These are phyloP conservation scores for Tolypocladium pustulatum DNA, from an alignment of 2,329 filamentous ascomycete genomes.

Conservation along the genomic window DNA sequence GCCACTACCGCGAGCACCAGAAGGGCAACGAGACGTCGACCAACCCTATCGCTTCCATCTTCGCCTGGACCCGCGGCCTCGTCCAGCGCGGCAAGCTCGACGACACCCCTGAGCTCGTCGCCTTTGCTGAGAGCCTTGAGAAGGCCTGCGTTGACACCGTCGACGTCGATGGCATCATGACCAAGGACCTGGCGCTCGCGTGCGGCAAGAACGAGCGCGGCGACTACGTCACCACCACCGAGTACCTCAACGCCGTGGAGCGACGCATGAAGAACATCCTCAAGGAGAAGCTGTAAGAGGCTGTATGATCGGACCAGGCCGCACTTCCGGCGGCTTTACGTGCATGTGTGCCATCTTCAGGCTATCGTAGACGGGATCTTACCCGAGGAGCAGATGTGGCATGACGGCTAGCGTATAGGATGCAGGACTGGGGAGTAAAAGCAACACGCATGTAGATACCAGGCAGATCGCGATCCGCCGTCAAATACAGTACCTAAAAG, in stretches of 20 bases:
- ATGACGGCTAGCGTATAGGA: no score
- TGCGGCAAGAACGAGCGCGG: conserved; percentile 77
- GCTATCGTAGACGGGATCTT: not conserved
- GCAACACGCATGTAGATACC: conserved; percentile 3
- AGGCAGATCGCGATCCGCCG: not conserved
- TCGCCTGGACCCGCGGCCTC: conserved; percentile 94
- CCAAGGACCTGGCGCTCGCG: conserved; percentile 94
- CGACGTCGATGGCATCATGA: conserved; percentile 92
- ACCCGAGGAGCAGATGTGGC: no score
- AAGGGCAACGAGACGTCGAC: conserved; percentile 96
- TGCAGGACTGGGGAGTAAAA: not conserved
- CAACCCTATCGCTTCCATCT: conserved; percentile 98
- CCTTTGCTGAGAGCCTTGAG: conserved; percentile 87
- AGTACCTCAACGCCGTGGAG: conserved; percentile 92
- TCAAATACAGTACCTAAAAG: not conserved
- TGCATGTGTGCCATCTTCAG: not conserved
- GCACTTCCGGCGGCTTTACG: not conserved
- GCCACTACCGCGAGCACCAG: conserved; percentile 98
- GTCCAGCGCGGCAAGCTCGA: conserved; percentile 90
- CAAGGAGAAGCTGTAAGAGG: conserved; percentile 60
- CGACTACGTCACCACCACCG: conserved; percentile 82
- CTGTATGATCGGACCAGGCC: not conserved
- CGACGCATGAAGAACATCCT: conserved; percentile 71
- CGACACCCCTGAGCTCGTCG: conserved; percentile 79
- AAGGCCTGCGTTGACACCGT: conserved; percentile 91